Percentiles rank a stretch among this genome's conserved stretches.
Conservation (phyloP, 495 filamentous ascomycete genomes). For the Aspergillus nanangensis region DNA sequence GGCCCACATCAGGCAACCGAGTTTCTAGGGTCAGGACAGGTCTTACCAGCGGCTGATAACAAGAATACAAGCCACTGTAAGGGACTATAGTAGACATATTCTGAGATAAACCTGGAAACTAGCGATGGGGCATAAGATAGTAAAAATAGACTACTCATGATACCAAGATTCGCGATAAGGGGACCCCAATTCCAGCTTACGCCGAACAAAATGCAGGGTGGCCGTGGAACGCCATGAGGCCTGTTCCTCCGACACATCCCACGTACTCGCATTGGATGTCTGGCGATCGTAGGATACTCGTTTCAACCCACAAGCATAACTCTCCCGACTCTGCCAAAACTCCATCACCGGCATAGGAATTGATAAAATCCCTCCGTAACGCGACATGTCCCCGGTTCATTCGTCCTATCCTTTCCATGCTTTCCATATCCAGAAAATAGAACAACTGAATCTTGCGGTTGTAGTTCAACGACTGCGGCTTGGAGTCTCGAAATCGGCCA, state of each 20-base stretch:
- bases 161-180: no score
- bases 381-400: slow-evolving; percentile 20
- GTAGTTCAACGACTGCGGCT: slow-evolving; percentile 9
- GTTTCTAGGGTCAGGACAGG: no score
- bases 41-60: no score
- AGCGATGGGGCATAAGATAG: no score
- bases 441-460: slow-evolving; percentile 23
- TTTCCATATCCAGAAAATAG: slow-evolving; percentile 25
- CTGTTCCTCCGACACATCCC: slow-evolving; percentile 26
- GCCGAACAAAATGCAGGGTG: no score
- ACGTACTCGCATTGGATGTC: slow-evolving; percentile 30
- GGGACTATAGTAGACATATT: no score
- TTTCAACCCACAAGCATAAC: slow-evolving; percentile 24
- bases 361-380: slow-evolving; percentile 17
- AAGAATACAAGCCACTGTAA: no score
- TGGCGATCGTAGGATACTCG: slow-evolving; percentile 15
- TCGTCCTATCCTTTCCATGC: slow-evolving; percentile 20
- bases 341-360: slow-evolving; percentile 21
- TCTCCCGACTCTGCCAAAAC: slow-evolving; percentile 8
- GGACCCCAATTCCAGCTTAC: no score
- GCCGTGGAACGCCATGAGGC: slow-evolving; percentile 21
- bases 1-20: no score
- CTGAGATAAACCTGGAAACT: no score
- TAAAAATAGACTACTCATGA: no score
- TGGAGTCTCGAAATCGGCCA: slow-evolving; percentile 5